Conservation (phyloP, 306 rosid species). For the Clitoria ternatea region DNA sequence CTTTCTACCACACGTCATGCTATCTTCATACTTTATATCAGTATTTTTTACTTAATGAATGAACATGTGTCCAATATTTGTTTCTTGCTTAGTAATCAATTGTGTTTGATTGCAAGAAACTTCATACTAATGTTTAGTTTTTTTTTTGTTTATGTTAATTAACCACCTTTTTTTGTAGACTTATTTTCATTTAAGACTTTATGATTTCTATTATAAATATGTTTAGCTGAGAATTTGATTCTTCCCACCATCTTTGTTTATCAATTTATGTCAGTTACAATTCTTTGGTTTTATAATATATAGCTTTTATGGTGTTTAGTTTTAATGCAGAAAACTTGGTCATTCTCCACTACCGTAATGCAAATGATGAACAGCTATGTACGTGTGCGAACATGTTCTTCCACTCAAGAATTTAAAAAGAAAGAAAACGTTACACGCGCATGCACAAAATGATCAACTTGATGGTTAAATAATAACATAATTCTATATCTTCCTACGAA, state of each 20-base stretch:
- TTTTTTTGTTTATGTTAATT: no score
- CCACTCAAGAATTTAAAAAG: not conserved
- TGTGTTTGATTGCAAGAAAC: slow-evolving; percentile 27
- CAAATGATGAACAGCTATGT: not conserved
- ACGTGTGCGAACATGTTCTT: not conserved
- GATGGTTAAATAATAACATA: no score
- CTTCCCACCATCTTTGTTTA: no score
- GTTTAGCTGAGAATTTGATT: no score
- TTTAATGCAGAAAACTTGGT: not conserved
- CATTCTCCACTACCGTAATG: not conserved
- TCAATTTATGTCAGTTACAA: no score
- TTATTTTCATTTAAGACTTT: no score
- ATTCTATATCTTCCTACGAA: no score
- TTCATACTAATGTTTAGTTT: no score
- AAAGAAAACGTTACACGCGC: not conserved
- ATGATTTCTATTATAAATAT: no score
- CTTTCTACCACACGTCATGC: slow-evolving; percentile 24
- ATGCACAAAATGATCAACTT: not conserved
- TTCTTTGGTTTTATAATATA: no score
- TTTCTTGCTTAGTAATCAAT: slow-evolving; percentile 19
- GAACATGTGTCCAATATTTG: not conserved
- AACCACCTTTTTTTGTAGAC: no score
- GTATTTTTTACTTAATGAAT: not conserved
- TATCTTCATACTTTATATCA: not conserved
- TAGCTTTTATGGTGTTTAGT: no score